These are phyloP conservation scores for Agrocybe praecox DNA, from an alignment of 768 basidiomycete species.

Conservation along the genomic window DNA sequence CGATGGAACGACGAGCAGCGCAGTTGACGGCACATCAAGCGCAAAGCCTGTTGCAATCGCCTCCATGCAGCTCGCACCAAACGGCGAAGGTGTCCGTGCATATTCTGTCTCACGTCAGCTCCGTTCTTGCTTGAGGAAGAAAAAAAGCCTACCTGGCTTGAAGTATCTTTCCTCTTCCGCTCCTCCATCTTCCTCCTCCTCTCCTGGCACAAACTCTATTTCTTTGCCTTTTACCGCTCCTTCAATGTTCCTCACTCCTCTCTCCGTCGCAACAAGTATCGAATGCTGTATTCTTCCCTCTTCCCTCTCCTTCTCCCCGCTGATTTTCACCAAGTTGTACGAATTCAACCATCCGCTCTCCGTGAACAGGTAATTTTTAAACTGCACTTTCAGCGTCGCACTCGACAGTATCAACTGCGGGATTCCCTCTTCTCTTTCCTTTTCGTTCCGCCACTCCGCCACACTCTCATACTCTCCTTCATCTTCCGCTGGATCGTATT, in stretches of 20 bases:
- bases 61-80: constrained; percentile 61
- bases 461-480: constrained; percentile 17
- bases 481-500: constrained; percentile 21
- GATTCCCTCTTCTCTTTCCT: constrained; percentile 19
- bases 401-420: constrained; percentile 72
- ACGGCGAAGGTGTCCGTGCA: constrained; percentile 47
- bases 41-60: constrained; percentile 73
- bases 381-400: constrained; percentile 64
- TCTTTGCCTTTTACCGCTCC: constrained; percentile 38
- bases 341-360: constrained; percentile 62
- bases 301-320: constrained; percentile 22
- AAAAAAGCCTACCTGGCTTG: constrained; percentile 20
- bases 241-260: constrained; percentile 57
- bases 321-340: constrained; percentile 42
- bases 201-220: constrained; percentile 40
- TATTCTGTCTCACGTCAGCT: constrained; percentile 39
- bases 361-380: constrained; percentile 53
- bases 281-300: constrained; percentile 41
- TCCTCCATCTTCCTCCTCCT: constrained; percentile 53
- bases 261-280: constrained; percentile 61
- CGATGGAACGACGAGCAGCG: constrained; percentile 69
- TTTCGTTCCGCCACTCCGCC: constrained; percentile 16
- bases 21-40: constrained; percentile 68
- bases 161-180: constrained; percentile 13
- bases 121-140: constrained; percentile 9